phyloP scores from a whole-genome alignment of 2,329 filamentous ascomycete genomes.

The Tolypocladium guangdongense region DNA sequence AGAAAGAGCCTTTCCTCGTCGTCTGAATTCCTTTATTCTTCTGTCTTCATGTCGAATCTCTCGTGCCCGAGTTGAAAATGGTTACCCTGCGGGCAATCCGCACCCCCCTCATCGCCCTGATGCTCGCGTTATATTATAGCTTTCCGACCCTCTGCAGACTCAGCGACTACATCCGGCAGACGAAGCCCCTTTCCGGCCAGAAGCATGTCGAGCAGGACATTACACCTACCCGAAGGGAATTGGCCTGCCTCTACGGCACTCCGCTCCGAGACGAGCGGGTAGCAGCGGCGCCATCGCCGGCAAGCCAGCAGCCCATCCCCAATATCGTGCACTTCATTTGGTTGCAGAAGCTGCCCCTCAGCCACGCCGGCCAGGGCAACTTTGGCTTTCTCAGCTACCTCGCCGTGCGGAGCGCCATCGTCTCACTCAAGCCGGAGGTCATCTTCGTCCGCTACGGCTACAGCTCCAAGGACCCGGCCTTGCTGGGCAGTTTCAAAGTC shows the following conservation, averaged over 20 bases:
- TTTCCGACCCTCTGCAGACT: neutral
- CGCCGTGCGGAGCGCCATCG: slow-evolving; percentile 7
- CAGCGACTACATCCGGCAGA: slow-evolving; percentile 4
- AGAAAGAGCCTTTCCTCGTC: too few species aligned
- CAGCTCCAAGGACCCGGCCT: neutral
- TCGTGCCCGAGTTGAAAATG: neutral
- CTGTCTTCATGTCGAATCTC: neutral
- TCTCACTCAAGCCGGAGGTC: slow-evolving; percentile 2
- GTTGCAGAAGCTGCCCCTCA: slow-evolving; percentile 4
- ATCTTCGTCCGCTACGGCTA: slow-evolving; percentile 5
- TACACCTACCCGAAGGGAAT: slow-evolving; percentile 4
- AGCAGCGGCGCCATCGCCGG: neutral
- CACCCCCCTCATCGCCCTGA: neutral
- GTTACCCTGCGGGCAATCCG: neutral
- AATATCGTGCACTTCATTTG: slow-evolving; percentile 8
- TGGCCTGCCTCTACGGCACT: slow-evolving; percentile 5
- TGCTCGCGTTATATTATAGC: neutral
- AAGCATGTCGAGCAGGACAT: slow-evolving; percentile 6
- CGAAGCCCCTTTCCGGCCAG: slow-evolving; percentile 3
- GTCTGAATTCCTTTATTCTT: neutral
- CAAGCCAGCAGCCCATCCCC: slow-evolving; percentile 3
- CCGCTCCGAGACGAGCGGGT: neutral
- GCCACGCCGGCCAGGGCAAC: slow-evolving; percentile 1
- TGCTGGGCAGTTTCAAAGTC: neutral
- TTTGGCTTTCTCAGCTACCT: slow-evolving; percentile 8